phyloP scores from a whole-genome alignment of 73 alveolate species.

The Tetrahymena malaccensis region DNA sequence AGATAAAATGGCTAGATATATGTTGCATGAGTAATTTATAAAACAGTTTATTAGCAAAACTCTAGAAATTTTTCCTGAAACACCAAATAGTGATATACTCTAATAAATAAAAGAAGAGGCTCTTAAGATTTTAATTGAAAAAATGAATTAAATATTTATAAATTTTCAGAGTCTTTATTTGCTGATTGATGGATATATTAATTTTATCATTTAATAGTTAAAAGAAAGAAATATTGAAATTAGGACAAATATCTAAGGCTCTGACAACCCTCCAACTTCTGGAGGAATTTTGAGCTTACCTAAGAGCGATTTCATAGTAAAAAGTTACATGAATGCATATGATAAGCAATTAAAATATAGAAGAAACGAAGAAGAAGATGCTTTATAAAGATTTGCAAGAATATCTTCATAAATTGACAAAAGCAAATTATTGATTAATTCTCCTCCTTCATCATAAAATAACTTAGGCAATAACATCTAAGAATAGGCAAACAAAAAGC shows the following conservation, averaged over 20 bases:
- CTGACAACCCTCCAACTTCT: background rate
- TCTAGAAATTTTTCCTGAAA: background rate
- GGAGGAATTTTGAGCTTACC: background rate
- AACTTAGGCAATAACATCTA: background rate
- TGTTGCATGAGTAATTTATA: background rate
- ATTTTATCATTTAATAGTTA: background rate
- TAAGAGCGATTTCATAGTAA: background rate
- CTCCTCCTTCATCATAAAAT: background rate
- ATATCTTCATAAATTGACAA: background rate
- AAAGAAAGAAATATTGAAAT: background rate
- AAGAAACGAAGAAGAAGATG: background rate
- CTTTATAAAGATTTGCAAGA: background rate
- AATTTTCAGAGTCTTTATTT: background rate
- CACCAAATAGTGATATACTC: background rate
- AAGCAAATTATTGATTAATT: background rate
- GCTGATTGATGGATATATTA: background rate
- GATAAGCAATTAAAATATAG: background rate
- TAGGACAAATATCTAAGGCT: background rate
- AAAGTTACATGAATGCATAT: background rate
- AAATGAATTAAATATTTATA: background rate
- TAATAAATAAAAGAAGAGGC: background rate
- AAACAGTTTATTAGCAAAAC: background rate
- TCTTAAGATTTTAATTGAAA: background rate
- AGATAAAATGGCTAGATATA: background rate
- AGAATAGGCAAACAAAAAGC: background rate